These are phyloP conservation scores for Handroanthus guayacan DNA, from an alignment of 257 asterid genomes.

Conservation along the genomic window DNA sequence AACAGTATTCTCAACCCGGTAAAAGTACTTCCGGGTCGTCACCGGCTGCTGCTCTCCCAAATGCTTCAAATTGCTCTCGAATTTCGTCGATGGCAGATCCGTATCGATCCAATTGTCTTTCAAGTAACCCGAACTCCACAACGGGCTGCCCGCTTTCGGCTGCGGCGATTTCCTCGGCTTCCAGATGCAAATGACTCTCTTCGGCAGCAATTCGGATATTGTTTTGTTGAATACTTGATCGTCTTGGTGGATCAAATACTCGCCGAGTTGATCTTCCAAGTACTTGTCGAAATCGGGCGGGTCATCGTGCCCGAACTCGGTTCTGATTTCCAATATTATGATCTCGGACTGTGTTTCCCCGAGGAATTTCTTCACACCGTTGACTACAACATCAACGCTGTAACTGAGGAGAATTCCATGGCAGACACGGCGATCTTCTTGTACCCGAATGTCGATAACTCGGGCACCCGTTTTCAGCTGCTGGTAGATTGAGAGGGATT, in stretches of 20 bases:
- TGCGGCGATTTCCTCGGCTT: slow-evolving; percentile 76
- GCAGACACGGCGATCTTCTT: slow-evolving; percentile 74
- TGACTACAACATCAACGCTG: slow-evolving; percentile 65
- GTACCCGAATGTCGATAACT: slow-evolving; percentile 76
- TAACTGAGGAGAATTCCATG: slow-evolving; percentile 77
- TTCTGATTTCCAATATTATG: slow-evolving; percentile 76
- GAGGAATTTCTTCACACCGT: slow-evolving; percentile 65
- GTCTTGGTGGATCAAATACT: slow-evolving; percentile 69
- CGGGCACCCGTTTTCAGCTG: slow-evolving; percentile 79
- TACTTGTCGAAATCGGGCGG: slow-evolving; percentile 76
- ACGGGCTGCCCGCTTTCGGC: slow-evolving; percentile 58
- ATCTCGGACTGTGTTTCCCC: slow-evolving; percentile 77
- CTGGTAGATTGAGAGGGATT: slow-evolving; percentile 69
- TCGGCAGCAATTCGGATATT: slow-evolving; percentile 65
- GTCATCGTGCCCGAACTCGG: slow-evolving; percentile 90
- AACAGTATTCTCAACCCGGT: slow-evolving; percentile 94
- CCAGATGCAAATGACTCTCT: slow-evolving; percentile 89
- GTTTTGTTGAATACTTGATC: slow-evolving; percentile 69
- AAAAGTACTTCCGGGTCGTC: slow-evolving; percentile 63
- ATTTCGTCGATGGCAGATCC: slow-evolving; percentile 83
- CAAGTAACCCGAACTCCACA: slow-evolving; percentile 74
- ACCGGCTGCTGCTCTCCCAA: slow-evolving; percentile 66
- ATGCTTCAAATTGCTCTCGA: slow-evolving; percentile 77
- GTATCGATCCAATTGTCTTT: slow-evolving; percentile 89
- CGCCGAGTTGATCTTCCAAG: slow-evolving; percentile 71